These are phyloP conservation scores for Teratosphaeria gauchensis DNA, from an alignment of 2,329 filamentous ascomycete species.

Conservation along the genomic window DNA sequence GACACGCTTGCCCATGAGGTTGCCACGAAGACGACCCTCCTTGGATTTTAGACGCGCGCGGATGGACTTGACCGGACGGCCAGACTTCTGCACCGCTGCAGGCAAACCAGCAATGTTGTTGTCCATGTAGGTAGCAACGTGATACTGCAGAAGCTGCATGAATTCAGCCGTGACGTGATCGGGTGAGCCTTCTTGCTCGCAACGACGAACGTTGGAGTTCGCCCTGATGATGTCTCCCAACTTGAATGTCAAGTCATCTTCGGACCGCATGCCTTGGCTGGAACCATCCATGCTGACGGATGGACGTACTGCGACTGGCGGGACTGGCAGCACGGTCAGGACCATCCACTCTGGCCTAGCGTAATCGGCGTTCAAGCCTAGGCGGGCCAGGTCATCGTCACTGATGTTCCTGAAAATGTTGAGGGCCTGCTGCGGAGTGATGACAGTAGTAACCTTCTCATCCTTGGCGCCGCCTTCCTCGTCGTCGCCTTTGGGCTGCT, in stretches of 20 bases:
- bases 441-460: conserved; percentile 66
- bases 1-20: conserved; percentile 99
- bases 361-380: conserved; percentile 90
- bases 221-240: conserved; percentile 95
- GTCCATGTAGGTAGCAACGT: conserved; percentile 99
- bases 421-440: conserved; percentile 76
- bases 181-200: conserved; percentile 82
- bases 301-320: conserved; percentile 87
- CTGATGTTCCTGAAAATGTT: conserved; percentile 79
- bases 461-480: conserved; percentile 59
- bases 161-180: conserved; percentile 88
- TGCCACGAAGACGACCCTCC: conserved; percentile 93
- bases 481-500: conserved; percentile 55
- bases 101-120: conserved; percentile 96
- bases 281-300: conserved; percentile 97
- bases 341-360: conserved; percentile 98
- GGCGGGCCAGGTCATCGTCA: conserved; percentile 69
- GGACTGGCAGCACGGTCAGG: conserved; percentile 86
- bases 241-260: conserved; percentile 99
- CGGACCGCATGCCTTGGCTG: conserved; percentile 81
- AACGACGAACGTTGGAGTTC: conserved; percentile 87
- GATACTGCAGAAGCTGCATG: conserved; percentile 85
- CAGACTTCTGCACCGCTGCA: conserved; percentile 91
- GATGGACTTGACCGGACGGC: conserved; percentile 91
- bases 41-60: conserved; percentile 97